phyloP scores from a whole-genome alignment of 345 rosid genomes.

The Eutrema heterophyllum region DNA sequence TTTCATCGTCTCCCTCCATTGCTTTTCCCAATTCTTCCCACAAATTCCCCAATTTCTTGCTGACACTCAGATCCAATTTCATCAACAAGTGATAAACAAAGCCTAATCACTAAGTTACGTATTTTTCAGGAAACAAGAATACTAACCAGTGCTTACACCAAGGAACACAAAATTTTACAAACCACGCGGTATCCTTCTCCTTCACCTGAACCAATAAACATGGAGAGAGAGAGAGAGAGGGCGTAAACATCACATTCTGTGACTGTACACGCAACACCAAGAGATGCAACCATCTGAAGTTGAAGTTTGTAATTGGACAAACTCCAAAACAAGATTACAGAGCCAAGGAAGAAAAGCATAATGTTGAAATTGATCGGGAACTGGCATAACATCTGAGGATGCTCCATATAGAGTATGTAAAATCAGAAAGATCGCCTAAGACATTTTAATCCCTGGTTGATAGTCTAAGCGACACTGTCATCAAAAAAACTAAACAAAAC shows the following conservation, averaged over 20 bases:
- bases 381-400: background rate
- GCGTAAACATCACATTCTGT: background rate
- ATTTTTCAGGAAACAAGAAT: background rate
- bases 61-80: conserved; percentile 28
- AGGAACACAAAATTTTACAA: conserved; percentile 93
- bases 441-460: background rate
- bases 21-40: conserved; percentile 91
- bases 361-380: background rate
- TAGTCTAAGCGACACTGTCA: conserved; percentile 2
- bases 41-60: conserved; percentile 82
- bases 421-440: background rate
- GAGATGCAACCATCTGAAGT: conserved; percentile 11
- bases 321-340: background rate
- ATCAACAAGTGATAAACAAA: conserved; percentile 11
- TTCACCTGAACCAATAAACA: conserved; percentile 50
- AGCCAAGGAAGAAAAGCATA: background rate
- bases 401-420: background rate
- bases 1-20: conserved; percentile 92
- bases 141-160: conserved; percentile 99
- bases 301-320: background rate
- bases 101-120: background rate
- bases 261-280: background rate
- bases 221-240: background rate
- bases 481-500: background rate
- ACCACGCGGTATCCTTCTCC: conserved; percentile 97